phyloP scores from a whole-genome alignment of 2,329 filamentous ascomycete species.

The Chaetomiaceae sp. region DNA sequence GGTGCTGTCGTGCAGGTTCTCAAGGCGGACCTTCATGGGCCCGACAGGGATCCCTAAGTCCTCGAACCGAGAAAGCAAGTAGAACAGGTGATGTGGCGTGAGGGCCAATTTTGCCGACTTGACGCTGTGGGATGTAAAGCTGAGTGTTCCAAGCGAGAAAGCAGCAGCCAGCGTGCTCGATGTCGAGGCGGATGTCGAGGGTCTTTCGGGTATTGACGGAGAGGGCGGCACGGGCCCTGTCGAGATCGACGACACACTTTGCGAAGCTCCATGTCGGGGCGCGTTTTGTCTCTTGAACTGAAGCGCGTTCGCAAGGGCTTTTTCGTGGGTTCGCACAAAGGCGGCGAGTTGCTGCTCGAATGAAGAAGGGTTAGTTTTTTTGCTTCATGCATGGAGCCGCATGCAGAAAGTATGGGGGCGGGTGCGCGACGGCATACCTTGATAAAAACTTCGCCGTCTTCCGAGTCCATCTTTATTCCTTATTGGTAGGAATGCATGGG shows the following conservation, averaged over 20 bases:
- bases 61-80: slow-evolving; percentile 90
- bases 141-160: slow-evolving; percentile 79
- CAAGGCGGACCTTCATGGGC: slow-evolving; percentile 91
- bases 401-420: not conserved
- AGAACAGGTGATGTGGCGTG: slow-evolving; percentile 95
- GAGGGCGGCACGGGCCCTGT: slow-evolving; percentile 43
- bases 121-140: slow-evolving; percentile 75
- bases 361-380: slow-evolving; percentile 29
- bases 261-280: slow-evolving; percentile 64
- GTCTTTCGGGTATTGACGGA: slow-evolving; percentile 56
- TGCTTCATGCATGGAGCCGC: not conserved
- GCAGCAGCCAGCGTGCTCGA: slow-evolving; percentile 75
- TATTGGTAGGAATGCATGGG: slow-evolving; percentile 44
- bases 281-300: slow-evolving; percentile 73
- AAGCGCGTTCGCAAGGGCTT: slow-evolving; percentile 90
- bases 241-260: slow-evolving; percentile 57
- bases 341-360: slow-evolving; percentile 75
- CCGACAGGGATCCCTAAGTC: slow-evolving; percentile 86
- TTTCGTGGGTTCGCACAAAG: slow-evolving; percentile 96
- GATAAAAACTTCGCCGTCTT: slow-evolving; percentile 86
- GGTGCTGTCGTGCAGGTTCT: slow-evolving; percentile 86
- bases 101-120: slow-evolving; percentile 90
- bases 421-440: slow-evolving; percentile 54
- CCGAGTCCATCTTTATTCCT: slow-evolving; percentile 63
- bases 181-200: slow-evolving; percentile 63